Percentiles rank a stretch among this genome's conserved stretches.
phyloP scores from a whole-genome alignment of 1,284 basidiomycete species.

The Ceratobasidium sp. region DNA sequence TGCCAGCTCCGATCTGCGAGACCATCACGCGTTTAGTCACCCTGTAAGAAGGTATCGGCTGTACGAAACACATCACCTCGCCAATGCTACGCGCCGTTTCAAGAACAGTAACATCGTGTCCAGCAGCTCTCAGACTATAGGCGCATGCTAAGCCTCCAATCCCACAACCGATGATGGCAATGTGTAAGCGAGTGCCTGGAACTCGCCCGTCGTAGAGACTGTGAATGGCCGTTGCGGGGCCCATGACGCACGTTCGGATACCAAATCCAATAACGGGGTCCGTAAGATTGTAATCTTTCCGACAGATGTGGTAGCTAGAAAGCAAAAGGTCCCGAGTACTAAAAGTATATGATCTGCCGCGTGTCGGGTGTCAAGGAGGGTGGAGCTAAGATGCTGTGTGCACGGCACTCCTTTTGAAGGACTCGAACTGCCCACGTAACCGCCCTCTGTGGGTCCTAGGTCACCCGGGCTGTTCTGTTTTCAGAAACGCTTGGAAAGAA shows the following conservation, averaged over 20 bases:
- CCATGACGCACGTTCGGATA: neutral
- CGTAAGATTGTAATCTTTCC: neutral
- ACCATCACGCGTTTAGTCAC: neutral
- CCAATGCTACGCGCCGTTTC: conserved; percentile 57
- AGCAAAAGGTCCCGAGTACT: neutral
- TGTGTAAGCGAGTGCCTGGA: conserved; percentile 54
- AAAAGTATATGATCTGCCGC: neutral
- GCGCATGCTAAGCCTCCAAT: conserved; percentile 60
- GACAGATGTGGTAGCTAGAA: neutral
- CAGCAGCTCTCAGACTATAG: conserved; percentile 56
- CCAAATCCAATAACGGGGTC: neutral
- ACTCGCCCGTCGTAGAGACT: conserved; percentile 35
- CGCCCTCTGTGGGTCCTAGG: neutral
- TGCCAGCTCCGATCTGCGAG: conserved; percentile 56
- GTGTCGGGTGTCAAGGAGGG: neutral
- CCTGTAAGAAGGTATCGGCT: neutral
- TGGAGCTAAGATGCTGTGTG: neutral
- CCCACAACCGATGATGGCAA: conserved; percentile 59
- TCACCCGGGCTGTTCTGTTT: neutral
- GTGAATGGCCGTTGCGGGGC: neutral
- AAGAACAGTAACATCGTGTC: conserved; percentile 58
- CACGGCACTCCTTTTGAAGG: neutral
- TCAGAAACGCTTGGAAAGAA: conserved; percentile 6
- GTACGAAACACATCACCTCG: conserved; percentile 49
- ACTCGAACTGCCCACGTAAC: neutral